Conservation (phyloP, 192 early-diverging fungal species). For the Chytriomyces sp. region DNA sequence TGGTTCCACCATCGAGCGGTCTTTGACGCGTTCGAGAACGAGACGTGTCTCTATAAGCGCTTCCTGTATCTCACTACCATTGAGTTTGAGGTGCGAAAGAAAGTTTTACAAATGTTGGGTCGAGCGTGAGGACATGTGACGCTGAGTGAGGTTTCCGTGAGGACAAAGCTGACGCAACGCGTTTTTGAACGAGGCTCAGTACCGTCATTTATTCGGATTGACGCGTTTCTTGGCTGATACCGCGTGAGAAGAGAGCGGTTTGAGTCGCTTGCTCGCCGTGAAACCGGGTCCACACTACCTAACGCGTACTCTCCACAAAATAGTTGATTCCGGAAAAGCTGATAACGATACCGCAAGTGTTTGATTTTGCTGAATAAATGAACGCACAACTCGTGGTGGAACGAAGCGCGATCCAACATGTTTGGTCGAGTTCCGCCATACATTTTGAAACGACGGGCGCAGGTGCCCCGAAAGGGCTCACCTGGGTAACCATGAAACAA, state of each 20-base stretch:
- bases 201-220: background rate
- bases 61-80: slow-evolving; percentile 69
- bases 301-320: slow-evolving; percentile 8
- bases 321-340: slow-evolving; percentile 69
- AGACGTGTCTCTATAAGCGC: slow-evolving; percentile 70
- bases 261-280: background rate
- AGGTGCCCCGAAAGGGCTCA: background rate
- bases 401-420: background rate
- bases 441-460: background rate
- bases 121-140: background rate
- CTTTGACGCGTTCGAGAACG: slow-evolving; percentile 85
- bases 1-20: slow-evolving; percentile 90
- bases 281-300: background rate
- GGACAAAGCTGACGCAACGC: too few relatives aligned
- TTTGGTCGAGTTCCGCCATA: background rate
- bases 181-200: too few relatives aligned
- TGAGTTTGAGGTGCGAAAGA: slow-evolving; percentile 40
- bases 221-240: background rate
- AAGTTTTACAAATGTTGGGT: background rate
- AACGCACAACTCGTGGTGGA: background rate
- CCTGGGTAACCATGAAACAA: background rate
- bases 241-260: background rate
- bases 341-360: slow-evolving; percentile 65
- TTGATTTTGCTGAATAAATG: slow-evolving; percentile 10
- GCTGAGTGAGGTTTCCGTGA: too few relatives aligned